Percentiles rank a stretch among this genome's conserved stretches.
Conservation (phyloP, 176 grass and related monocot genomes). For the Hordeum marinum region DNA sequence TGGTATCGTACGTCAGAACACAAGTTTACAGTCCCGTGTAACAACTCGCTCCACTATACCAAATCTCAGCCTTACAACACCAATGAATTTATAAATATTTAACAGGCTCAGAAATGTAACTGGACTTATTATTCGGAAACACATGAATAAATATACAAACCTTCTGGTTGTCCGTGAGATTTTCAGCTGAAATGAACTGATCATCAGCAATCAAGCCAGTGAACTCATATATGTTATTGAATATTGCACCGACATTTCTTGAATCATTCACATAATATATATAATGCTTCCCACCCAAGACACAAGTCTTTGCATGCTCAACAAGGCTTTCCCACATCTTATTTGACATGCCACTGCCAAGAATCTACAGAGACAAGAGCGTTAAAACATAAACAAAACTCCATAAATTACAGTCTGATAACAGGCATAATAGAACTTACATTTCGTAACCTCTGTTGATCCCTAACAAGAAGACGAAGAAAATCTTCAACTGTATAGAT, state of each 20-base stretch:
- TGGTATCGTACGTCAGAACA: neutral
- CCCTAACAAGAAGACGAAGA: conserved; percentile 81
- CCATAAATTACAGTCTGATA: conserved; percentile 20
- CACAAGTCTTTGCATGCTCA: conserved; percentile 93
- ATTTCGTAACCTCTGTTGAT: conserved; percentile 64
- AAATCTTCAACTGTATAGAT: conserved; percentile 91
- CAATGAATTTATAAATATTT: neutral
- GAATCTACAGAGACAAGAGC: conserved; percentile 47
- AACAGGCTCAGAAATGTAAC: conserved; percentile 19
- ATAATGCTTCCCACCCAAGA: conserved; percentile 82
- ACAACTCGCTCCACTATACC: neutral
- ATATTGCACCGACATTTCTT: conserved; percentile 72
- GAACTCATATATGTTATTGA: conserved; percentile 94
- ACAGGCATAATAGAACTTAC: conserved; percentile 45
- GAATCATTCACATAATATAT: conserved; percentile 65
- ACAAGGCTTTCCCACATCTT: conserved; percentile 97
- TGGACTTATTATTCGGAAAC: neutral
- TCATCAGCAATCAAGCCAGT: conserved; percentile 73
- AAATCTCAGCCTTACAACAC: neutral
- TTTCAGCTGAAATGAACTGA: conserved; percentile 80
- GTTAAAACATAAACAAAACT: conserved; percentile 22
- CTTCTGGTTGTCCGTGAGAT: conserved; percentile 76
- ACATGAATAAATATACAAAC: conserved; percentile 31
- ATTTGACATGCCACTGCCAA: conserved; percentile 88
- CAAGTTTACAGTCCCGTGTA: neutral